Base-by-base conservation (phyloP, 1,284 basidiomycete genomes). In the Tylopilus sp. region DNA sequence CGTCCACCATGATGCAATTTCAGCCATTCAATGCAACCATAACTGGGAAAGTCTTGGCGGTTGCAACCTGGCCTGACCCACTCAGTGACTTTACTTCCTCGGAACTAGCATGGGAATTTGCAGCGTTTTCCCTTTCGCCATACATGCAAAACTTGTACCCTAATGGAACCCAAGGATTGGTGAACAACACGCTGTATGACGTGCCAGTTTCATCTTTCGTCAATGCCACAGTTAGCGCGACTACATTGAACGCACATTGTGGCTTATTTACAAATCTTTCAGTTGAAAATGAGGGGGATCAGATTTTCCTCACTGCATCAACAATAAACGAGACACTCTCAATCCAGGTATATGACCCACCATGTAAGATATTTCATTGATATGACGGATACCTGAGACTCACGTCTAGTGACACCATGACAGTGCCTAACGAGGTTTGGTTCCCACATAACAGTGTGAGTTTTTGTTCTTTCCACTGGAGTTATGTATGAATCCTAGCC, bases 201-300 rank as follows among this genome's bases (percentile, higher is more conserved):
- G 16, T 26, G 18, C 57, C 47, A 18, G 6, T n/a, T 12, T n/a
- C 24, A 7, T 1, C 33, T 32, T 51, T 58, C 15, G 19, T 57
- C 56, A 33, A 16, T 33, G 53, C n/a, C 12, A 55, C 60, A 8
- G 60, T 61, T 32, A 24, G 44, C 8, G 53, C 60, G 15, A 61
- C 60, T 18, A 55, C 53, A 1, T 4, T 61, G n/a, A 26, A 61
- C 29, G 53, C 53, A n/a, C 19, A 54, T 10, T 61, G 60, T n/a
- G 60, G 53, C 9, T n/a, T 61, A 7, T 32, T 61, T 3, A 61
- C 60, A 16, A 61, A 61, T 47, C 22, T 61, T 29, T 61, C 60
- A 3, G 5, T 26, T 12, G 32, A 24, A 41, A 13, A 41, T 16
- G 5, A 18, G 5, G 16, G 7, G 32, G 19, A 41, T 16, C 15